Evolutionary conservation across 2,329 filamentous ascomycete genomes (phyloP).

Genomic region (Aspergillus piperis): DNA sequence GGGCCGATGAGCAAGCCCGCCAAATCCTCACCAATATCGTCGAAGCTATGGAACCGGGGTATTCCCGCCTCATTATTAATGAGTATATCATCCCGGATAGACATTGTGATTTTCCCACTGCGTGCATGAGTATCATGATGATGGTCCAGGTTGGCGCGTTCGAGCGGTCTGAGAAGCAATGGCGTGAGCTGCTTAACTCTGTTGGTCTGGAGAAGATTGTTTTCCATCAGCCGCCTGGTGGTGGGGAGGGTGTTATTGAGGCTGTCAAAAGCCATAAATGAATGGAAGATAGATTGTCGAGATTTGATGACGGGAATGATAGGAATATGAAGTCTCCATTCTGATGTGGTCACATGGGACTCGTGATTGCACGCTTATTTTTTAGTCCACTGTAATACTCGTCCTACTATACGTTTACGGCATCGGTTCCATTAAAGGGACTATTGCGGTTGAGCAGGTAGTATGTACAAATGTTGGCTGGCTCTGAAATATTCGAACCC

Average conservation of each 20-base stretch:
- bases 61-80: conserved; percentile 29
- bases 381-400: no score
- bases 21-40: conserved; percentile 21
- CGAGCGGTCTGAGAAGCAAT: conserved; percentile 27
- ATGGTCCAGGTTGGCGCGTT: conserved; percentile 20
- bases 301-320: neutral
- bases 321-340: neutral
- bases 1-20: conserved; percentile 19
- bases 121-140: conserved; percentile 19
- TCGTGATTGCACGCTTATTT: neutral
- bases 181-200: conserved; percentile 20
- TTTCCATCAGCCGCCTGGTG: conserved; percentile 7
- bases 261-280: neutral
- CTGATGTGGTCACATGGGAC: neutral
- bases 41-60: conserved; percentile 25
- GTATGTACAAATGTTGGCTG: neutral
- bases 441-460: neutral
- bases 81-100: conserved; percentile 29
- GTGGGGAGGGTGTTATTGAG: conserved; percentile 9
- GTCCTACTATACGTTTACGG: neutral
- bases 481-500: conserved; percentile 1
- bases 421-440: neutral
- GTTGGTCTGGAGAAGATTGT: conserved; percentile 17
- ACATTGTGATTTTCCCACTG: conserved; percentile 13
- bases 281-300: neutral